phyloP scores from a whole-genome alignment of 2,329 filamentous ascomycete genomes.

The Raffaelea arxii region DNA sequence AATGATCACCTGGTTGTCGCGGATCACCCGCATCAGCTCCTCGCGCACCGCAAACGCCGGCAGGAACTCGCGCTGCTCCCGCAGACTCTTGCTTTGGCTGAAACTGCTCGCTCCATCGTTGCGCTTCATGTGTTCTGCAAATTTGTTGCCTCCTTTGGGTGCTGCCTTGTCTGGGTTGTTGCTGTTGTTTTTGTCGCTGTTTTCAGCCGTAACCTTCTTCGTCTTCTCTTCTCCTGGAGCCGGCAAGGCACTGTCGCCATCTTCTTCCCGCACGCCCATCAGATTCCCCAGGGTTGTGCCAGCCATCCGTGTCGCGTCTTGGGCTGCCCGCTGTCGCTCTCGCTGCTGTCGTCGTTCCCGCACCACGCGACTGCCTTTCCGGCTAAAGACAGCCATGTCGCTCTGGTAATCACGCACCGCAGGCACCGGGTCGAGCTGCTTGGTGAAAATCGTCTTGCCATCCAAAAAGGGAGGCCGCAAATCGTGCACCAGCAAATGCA shows the following conservation, averaged over 20 bases:
- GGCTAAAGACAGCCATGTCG: conserved; percentile 96
- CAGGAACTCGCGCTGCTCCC: conserved; percentile 85
- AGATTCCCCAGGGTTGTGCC: conserved; percentile 89
- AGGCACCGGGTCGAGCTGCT: conserved; percentile 89
- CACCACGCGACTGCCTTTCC: conserved; percentile 89
- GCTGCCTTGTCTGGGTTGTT: conserved; percentile 21
- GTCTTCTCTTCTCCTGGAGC: conserved; percentile 59
- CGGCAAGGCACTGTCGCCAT: conserved; percentile 80
- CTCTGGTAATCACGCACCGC: conserved; percentile 90
- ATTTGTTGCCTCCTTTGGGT: conserved; percentile 51
- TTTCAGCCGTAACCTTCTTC: conserved; percentile 35
- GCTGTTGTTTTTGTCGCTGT: neutral
- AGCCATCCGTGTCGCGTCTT: conserved; percentile 86
- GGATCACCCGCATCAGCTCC: conserved; percentile 80
- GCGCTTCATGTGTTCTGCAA: conserved; percentile 83
- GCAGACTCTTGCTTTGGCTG: conserved; percentile 81
- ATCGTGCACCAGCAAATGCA: conserved; percentile 89
- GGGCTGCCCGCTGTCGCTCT: conserved; percentile 86
- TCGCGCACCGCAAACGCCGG: conserved; percentile 95
- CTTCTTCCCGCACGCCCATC: conserved; percentile 89
- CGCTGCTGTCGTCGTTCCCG: conserved; percentile 85
- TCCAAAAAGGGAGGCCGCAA: conserved; percentile 90
- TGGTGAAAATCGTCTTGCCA: conserved; percentile 91
- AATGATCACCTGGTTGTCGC: conserved; percentile 94
- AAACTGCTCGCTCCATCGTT: conserved; percentile 80